A percentile compares a stretch with the other conserved stretches of the same genome.
These are phyloP conservation scores for Phialophora verrucosa DNA, from an alignment of 2,329 filamentous ascomycete genomes.

Conservation along the genomic window DNA sequence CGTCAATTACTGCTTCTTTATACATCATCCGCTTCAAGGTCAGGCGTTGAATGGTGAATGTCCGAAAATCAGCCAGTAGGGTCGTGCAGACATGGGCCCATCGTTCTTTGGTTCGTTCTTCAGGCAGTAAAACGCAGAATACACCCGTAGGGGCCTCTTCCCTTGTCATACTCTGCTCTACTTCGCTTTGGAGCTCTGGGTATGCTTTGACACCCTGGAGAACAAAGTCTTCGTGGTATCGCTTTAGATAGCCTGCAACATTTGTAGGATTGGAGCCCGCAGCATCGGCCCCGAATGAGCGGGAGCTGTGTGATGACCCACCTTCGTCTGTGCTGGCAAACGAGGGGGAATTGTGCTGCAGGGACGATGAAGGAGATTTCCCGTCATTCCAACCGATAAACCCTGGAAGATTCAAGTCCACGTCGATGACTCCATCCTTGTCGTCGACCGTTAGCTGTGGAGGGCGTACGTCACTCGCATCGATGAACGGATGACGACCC, in stretches of 20 bases:
- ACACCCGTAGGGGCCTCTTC: conserved; percentile 46
- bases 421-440: conserved; percentile 65
- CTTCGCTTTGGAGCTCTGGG: conserved; percentile 57
- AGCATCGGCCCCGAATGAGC: conserved; percentile 44
- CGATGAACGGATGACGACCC: conserved; percentile 14
- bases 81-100: conserved; percentile 65
- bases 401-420: conserved; percentile 62
- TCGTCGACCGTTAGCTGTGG: conserved; percentile 42
- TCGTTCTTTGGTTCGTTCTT: conserved; percentile 9
- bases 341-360: conserved; percentile 43
- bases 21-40: conserved; percentile 57
- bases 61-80: conserved; percentile 61
- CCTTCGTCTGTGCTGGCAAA: conserved; percentile 59
- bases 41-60: conserved; percentile 62
- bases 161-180: conserved; percentile 62
- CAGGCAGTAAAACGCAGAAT: conserved; percentile 2
- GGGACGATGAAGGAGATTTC: conserved; percentile 28
- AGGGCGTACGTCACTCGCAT: conserved; percentile 23
- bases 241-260: conserved; percentile 63
- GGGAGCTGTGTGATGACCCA: conserved; percentile 51
- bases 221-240: conserved; percentile 64
- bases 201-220: conserved; percentile 65
- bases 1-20: background rate
- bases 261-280: conserved; percentile 48
- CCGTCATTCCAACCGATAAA: conserved; percentile 50